phyloP scores from a whole-genome alignment of 2,329 filamentous ascomycete species.

The Daldinia sp. region DNA sequence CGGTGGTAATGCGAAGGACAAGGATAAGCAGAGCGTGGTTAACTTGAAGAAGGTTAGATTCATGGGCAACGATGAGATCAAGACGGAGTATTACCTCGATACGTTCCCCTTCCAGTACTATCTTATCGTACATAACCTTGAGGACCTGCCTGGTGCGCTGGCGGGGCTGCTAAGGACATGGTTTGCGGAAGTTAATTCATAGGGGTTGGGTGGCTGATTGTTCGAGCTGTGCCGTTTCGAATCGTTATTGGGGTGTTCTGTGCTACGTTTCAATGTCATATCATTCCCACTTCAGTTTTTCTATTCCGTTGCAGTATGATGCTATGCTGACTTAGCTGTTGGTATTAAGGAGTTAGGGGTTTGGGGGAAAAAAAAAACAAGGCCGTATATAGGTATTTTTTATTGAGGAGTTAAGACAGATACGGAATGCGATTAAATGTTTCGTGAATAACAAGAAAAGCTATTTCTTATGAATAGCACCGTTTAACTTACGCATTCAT shows the following conservation, averaged over 20 bases:
- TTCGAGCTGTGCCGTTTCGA: too few species aligned
- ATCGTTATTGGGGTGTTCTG: too few species aligned
- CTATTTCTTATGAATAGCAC: too few species aligned
- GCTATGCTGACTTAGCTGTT: background rate
- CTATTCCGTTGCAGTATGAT: background rate
- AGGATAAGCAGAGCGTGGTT: slow-evolving; percentile 72
- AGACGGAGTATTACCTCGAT: slow-evolving; percentile 91
- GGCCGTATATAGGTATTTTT: too few species aligned
- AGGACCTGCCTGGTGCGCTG: slow-evolving; percentile 88
- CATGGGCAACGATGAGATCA: slow-evolving; percentile 69
- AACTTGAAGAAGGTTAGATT: slow-evolving; percentile 91
- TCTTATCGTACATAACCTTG: slow-evolving; percentile 89
- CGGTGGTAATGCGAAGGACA: slow-evolving; percentile 47
- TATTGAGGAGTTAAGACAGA: too few species aligned
- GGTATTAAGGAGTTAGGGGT: background rate
- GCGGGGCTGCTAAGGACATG: slow-evolving; percentile 91
- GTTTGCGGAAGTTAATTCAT: slow-evolving; percentile 76
- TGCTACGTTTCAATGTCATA: too few species aligned
- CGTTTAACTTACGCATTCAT: too few species aligned
- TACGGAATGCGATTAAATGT: background rate
- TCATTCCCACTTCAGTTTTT: too few species aligned
- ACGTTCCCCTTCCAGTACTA: slow-evolving; percentile 98
- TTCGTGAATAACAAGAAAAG: background rate
- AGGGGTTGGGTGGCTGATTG: slow-evolving; percentile 8
- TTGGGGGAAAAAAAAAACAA: background rate